Evolutionary conservation across 306 rosid genomes (phyloP).

Genomic region (Lablab purpureus): DNA sequence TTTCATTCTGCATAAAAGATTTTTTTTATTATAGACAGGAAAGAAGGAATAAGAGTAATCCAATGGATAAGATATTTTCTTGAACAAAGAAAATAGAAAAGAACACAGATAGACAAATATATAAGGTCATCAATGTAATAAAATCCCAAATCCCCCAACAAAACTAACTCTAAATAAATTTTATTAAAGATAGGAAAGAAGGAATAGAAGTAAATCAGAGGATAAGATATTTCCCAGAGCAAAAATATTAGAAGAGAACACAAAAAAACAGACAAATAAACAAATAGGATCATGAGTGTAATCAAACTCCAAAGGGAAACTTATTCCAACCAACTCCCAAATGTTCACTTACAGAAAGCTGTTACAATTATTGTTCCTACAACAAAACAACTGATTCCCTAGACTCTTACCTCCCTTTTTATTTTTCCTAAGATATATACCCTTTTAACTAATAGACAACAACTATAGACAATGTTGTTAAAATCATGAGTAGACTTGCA

Average conservation of each 20-base stretch:
- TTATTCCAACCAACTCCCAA: not conserved
- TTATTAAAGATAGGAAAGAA: slow-evolving; percentile 16
- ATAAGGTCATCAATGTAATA: slow-evolving; percentile 3
- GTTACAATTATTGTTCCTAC: not conserved
- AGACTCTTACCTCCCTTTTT: not conserved
- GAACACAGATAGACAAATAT: not conserved
- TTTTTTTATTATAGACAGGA: not conserved
- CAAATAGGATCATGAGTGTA: not conserved
- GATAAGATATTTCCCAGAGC: not conserved
- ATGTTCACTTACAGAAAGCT: not conserved
- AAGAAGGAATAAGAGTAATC: slow-evolving; percentile 10
- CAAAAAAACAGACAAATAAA: not conserved
- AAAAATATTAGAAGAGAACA: not conserved
- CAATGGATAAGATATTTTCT: not conserved
- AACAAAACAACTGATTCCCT: not conserved
- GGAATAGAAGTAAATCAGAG: not conserved
- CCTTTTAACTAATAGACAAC: not conserved
- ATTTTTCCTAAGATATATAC: not conserved
- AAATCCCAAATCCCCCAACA: not conserved
- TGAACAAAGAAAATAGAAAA: not conserved
- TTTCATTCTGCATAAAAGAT: slow-evolving; percentile 4
- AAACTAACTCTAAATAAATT: not conserved
- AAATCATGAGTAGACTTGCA: too few relatives aligned
- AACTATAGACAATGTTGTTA: not conserved
- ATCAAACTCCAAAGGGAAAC: not conserved